phyloP scores from a whole-genome alignment of 2,329 filamentous ascomycete species.

The Colletotrichum zoysiae region DNA sequence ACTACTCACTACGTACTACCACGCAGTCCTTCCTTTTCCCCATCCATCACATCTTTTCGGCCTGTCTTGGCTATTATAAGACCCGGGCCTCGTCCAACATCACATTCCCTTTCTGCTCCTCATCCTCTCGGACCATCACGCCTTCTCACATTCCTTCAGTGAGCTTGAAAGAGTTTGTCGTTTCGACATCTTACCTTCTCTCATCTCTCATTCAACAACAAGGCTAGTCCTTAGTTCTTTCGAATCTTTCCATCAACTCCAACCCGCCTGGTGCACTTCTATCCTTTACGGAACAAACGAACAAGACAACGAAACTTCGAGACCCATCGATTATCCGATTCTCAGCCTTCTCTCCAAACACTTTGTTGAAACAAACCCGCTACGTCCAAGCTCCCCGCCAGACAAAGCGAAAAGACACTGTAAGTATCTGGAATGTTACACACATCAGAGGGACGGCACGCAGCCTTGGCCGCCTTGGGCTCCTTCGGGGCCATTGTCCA shows the following conservation, averaged over 20 bases:
- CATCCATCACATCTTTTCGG: slow-evolving; percentile 38
- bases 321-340: slow-evolving; percentile 37
- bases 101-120: slow-evolving; percentile 17
- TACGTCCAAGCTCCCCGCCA: slow-evolving; percentile 31
- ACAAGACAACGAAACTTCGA: slow-evolving; percentile 39
- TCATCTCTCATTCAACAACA: slow-evolving; percentile 46
- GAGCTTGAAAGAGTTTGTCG: slow-evolving; percentile 42
- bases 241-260: slow-evolving; percentile 46
- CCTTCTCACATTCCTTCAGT: slow-evolving; percentile 43
- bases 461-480: slow-evolving; percentile 11
- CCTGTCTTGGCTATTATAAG: slow-evolving; percentile 39
- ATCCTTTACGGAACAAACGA: slow-evolving; percentile 41
- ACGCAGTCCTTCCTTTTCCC: neutral
- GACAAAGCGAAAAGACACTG: slow-evolving; percentile 41
- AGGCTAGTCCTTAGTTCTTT: slow-evolving; percentile 53
- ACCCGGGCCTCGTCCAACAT: slow-evolving; percentile 41
- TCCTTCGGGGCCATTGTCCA: slow-evolving; percentile 32
- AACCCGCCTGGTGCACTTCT: slow-evolving; percentile 46
- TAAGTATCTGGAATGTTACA: slow-evolving; percentile 30
- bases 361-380: slow-evolving; percentile 32
- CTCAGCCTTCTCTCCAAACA: slow-evolving; percentile 33
- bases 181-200: slow-evolving; percentile 44
- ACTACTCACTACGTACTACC: slow-evolving; percentile 21
- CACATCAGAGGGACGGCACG: slow-evolving; percentile 12
- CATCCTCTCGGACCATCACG: slow-evolving; percentile 41